A percentile compares a stretch with the other conserved stretches of the same genome.
These are phyloP conservation scores for Reutealis trisperma DNA, from an alignment of 345 rosid species.

Conservation along the genomic window DNA sequence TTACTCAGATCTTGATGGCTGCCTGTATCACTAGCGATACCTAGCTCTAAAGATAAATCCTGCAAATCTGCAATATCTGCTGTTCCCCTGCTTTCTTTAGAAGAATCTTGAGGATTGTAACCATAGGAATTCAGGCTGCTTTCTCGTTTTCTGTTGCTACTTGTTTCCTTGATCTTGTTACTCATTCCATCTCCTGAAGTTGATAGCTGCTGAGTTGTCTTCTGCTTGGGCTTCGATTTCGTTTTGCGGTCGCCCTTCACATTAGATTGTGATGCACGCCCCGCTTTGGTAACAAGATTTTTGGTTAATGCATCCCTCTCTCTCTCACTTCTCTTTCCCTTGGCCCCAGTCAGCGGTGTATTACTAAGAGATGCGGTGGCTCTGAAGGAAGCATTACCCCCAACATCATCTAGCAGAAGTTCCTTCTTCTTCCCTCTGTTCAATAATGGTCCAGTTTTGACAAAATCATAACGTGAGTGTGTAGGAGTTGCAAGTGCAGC, in stretches of 20 bases:
- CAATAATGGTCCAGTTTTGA: conserved; percentile 39
- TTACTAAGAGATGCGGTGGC: conserved; percentile 33
- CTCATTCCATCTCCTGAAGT: conserved; percentile 39
- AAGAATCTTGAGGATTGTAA: conserved; percentile 16
- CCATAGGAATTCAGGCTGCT: conserved; percentile 20
- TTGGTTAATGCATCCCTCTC: conserved; percentile 35
- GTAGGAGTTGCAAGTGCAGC: conserved; percentile 19
- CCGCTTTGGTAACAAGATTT: conserved; percentile 33
- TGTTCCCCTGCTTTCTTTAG: conserved; percentile 24
- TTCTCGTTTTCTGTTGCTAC: conserved; percentile 36
- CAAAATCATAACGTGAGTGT: conserved; percentile 32
- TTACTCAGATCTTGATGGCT: conserved; percentile 37
- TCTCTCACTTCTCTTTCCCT: conserved; percentile 66
- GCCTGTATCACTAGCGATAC: conserved; percentile 26
- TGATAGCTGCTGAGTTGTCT: conserved; percentile 43
- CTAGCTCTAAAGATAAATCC: conserved; percentile 44
- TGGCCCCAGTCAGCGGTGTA: conserved; percentile 36
- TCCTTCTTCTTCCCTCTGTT: conserved; percentile 59
- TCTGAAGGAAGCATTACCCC: conserved; percentile 39
- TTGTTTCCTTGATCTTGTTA: conserved; percentile 34
- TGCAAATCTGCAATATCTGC: conserved; percentile 20
- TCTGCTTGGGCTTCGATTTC: conserved; percentile 60
- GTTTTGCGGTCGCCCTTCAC: conserved; percentile 50
- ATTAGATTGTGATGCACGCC: conserved; percentile 32
- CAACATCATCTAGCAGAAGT: conserved; percentile 51